These are phyloP conservation scores for Leucocoprinus leucothites DNA, from an alignment of 768 basidiomycete genomes.

Conservation along the genomic window DNA sequence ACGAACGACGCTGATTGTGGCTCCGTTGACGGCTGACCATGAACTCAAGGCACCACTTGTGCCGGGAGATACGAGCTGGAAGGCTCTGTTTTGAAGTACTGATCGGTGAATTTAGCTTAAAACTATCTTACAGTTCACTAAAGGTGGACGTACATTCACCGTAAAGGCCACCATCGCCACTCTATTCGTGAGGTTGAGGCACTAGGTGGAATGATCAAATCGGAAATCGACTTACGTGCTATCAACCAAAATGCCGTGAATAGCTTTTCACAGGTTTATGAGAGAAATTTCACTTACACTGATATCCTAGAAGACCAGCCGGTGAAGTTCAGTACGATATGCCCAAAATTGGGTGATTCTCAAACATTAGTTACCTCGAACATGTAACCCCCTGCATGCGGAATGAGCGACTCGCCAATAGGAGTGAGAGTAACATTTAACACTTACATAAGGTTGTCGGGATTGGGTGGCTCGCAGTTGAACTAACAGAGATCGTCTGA, in stretches of 20 bases:
- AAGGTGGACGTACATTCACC: slow-evolving; percentile 46
- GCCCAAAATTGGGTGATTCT: not conserved
- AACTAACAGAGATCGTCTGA: slow-evolving; percentile 37
- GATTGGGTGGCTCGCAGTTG: slow-evolving; percentile 47
- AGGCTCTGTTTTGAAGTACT: slow-evolving; percentile 72
- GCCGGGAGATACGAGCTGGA: slow-evolving; percentile 59
- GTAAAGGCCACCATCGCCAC: slow-evolving; percentile 69
- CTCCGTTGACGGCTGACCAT: slow-evolving; percentile 49
- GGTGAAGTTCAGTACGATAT: not conserved
- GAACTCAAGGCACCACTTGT: slow-evolving; percentile 45
- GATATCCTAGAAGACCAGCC: slow-evolving; percentile 43
- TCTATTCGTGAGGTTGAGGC: slow-evolving; percentile 29
- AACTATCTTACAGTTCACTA: not conserved
- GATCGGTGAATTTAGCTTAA: not conserved
- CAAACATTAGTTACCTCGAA: slow-evolving; percentile 42
- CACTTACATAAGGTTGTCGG: slow-evolving; percentile 51
- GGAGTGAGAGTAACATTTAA: not conserved
- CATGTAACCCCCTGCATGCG: slow-evolving; percentile 36
- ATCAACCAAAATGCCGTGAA: not conserved
- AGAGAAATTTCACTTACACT: slow-evolving; percentile 41
- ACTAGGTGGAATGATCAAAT: not conserved
- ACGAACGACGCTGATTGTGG: slow-evolving; percentile 46
- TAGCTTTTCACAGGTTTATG: not conserved
- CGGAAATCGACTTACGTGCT: slow-evolving; percentile 31
- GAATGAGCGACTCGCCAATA: not conserved